Percentiles rank a stretch among this genome's conserved stretches.
Evolutionary conservation across 2,329 filamentous ascomycete species (phyloP).

Genomic region (Microdochium bolleyi): DNA sequence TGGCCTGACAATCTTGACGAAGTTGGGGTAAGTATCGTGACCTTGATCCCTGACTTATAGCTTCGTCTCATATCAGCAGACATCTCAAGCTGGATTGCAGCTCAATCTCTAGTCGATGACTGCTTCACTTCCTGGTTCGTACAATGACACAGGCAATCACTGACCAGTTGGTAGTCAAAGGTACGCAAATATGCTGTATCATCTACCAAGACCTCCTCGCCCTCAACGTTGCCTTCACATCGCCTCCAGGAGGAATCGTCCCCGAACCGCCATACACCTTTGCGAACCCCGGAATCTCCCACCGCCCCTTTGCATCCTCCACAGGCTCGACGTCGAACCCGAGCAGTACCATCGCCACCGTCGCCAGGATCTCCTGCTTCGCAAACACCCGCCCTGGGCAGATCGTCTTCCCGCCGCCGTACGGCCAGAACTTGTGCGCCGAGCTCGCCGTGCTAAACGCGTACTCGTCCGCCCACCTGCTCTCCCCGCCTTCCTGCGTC

Average conservation of each 20-base stretch:
- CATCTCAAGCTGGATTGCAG: no score
- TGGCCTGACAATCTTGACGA: no score
- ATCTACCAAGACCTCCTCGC: no score
- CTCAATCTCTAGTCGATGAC: no score
- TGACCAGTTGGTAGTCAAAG: no score
- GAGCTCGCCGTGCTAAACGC: conserved; percentile 1
- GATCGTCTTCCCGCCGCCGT: conserved; percentile 15
- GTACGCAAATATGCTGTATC: no score
- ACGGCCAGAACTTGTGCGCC: conserved; percentile 11
- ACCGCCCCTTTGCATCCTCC: not conserved
- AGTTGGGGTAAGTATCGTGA: no score
- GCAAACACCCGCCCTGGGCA: conserved; percentile 16
- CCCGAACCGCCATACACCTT: not conserved
- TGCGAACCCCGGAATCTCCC: not conserved
- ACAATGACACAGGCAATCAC: no score
- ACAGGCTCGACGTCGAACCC: conserved; percentile 10
- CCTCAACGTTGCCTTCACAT: not conserved
- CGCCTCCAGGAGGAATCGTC: not conserved
- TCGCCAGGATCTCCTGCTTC: conserved; percentile 15
- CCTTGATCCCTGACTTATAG: no score
- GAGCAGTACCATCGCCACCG: conserved; percentile 10
- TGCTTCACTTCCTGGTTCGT: no score
- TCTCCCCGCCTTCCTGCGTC: not conserved
- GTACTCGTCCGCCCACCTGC: conserved; percentile 4
- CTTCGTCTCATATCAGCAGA: no score